Conservation (phyloP, 176 grass and related monocot species). For the Aegilops sharonensis region DNA sequence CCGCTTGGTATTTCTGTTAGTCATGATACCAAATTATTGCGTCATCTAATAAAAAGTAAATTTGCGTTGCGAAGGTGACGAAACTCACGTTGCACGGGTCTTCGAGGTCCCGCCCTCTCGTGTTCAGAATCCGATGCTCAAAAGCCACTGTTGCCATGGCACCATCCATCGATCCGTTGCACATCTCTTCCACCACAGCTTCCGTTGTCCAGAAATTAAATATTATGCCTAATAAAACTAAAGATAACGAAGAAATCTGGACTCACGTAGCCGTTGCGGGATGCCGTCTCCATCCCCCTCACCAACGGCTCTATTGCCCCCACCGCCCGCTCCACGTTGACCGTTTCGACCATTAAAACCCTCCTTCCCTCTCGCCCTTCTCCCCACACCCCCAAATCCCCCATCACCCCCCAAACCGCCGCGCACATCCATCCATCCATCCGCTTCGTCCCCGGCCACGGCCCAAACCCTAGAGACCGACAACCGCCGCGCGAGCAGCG, state of each 20-base stretch:
- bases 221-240: too few relatives aligned
- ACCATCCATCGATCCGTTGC: too few relatives aligned
- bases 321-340: constrained; percentile 41
- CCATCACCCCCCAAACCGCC: neutral
- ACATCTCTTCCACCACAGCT: too few relatives aligned
- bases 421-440: neutral
- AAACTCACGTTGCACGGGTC: too few relatives aligned
- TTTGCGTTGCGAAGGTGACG: too few relatives aligned
- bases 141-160: too few relatives aligned
- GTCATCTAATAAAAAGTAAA: too few relatives aligned
- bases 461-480: constrained; percentile 12
- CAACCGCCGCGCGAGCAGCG: neutral
- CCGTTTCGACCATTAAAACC: constrained; percentile 37
- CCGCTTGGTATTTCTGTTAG: too few relatives aligned
- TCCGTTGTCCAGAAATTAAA: too few relatives aligned
- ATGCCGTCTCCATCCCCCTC: neutral
- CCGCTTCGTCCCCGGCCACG: neutral
- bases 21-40: too few relatives aligned
- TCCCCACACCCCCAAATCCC: neutral
- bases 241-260: neutral
- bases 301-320: constrained; percentile 46
- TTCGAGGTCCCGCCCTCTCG: too few relatives aligned
- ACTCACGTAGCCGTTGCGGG: constrained; percentile 36
- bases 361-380: neutral
- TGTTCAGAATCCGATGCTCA: neutral